Conservation (phyloP, 352 stramenopile species). For the Phytopythium cucurbitacearum region DNA sequence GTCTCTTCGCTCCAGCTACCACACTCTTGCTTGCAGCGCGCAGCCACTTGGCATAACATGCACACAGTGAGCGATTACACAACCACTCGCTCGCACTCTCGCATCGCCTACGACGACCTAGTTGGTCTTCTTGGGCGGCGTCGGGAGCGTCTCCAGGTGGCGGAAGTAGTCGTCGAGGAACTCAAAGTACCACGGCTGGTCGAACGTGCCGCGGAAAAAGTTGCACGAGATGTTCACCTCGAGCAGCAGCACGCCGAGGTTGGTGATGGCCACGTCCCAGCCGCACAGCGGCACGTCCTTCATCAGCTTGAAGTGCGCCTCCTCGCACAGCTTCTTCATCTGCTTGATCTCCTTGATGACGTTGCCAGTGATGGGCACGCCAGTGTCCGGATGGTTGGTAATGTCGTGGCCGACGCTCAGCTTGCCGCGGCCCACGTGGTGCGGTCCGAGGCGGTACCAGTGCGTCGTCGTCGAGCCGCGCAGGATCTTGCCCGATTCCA, state of each 20-base stretch:
- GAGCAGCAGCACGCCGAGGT: slow-evolving; percentile 83
- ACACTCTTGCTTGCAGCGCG: not conserved
- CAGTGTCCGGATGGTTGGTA: slow-evolving; percentile 87
- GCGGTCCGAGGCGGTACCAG: slow-evolving; percentile 91
- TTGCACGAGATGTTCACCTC: slow-evolving; percentile 95
- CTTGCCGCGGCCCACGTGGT: slow-evolving; percentile 65
- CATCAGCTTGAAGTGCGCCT: slow-evolving; percentile 90
- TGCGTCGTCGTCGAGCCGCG: slow-evolving; percentile 96
- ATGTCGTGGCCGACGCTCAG: slow-evolving; percentile 86
- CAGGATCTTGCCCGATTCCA: slow-evolving; percentile 89
- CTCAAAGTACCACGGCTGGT: slow-evolving; percentile 84
- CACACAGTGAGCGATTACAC: not conserved
- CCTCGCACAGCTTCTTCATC: slow-evolving; percentile 76
- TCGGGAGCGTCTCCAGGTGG: slow-evolving; percentile 61
- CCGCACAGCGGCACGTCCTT: slow-evolving; percentile 90
- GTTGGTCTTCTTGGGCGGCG: slow-evolving; percentile 38
- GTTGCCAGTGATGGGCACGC: slow-evolving; percentile 82
- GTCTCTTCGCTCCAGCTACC: too few species aligned
- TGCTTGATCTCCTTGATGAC: slow-evolving; percentile 87
- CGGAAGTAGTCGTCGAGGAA: slow-evolving; percentile 86
- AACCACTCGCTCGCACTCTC: not conserved
- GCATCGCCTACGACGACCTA: slow-evolving; percentile 10
- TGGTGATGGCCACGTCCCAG: slow-evolving; percentile 92
- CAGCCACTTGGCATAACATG: not conserved
- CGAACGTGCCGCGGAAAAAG: slow-evolving; percentile 92